These are phyloP conservation scores for Penicillium concentricum DNA, from an alignment of 2,329 filamentous ascomycete species.

Conservation along the genomic window DNA sequence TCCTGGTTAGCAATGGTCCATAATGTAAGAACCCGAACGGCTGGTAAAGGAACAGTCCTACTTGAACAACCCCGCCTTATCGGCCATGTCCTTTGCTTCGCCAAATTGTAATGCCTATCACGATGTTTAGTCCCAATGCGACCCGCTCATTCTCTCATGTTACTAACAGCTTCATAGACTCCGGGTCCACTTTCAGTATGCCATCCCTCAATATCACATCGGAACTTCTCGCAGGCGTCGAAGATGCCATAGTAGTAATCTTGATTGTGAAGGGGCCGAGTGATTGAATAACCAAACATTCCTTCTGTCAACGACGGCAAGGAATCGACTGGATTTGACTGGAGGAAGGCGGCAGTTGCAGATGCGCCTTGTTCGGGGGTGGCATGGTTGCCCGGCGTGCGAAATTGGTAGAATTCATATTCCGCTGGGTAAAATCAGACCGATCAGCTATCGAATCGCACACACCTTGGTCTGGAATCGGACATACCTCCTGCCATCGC, in stretches of 20 bases:
- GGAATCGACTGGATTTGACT: constrained; percentile 68
- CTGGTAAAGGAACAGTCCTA: constrained; percentile 32
- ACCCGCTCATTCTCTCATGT: neutral
- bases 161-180: constrained; percentile 80
- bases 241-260: constrained; percentile 90
- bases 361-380: constrained; percentile 60
- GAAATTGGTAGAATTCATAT: constrained; percentile 94
- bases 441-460: constrained; percentile 9
- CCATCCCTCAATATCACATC: constrained; percentile 86
- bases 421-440: constrained; percentile 60
- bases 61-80: constrained; percentile 91
- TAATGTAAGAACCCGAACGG: neutral
- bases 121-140: constrained; percentile 19
- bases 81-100: constrained; percentile 85
- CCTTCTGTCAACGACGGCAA: constrained; percentile 82
- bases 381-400: constrained; percentile 56
- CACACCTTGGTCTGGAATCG: neutral
- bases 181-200: constrained; percentile 92
- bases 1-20: constrained; percentile 8
- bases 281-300: constrained; percentile 94
- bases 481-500: constrained; percentile 84
- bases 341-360: constrained; percentile 71
- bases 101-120: constrained; percentile 75
- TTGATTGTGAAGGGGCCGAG: constrained; percentile 81
- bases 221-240: constrained; percentile 73